Evolutionary conservation across 106 monocot genomes (phyloP), one percentile per base, ranked within the genome.

Genomic region (Agapanthus africanus): DNA sequence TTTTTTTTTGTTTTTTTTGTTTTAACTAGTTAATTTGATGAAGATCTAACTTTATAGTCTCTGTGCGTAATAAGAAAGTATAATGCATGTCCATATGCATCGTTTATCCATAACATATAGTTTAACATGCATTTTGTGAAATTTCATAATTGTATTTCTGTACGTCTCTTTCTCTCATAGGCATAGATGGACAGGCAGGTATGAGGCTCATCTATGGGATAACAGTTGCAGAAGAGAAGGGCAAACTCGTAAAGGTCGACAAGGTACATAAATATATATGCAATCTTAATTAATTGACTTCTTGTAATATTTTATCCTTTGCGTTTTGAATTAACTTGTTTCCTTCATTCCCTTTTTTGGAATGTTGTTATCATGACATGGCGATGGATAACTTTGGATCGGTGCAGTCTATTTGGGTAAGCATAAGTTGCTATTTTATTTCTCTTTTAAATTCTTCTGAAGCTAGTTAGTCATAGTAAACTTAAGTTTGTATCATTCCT

Each of bases 221-320:
- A 95, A 95, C 47, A 95, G 91, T 41, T 95, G 95, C 84, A 86
- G 88, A 71, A 91, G 91, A 77, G 95, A 95, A 74, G 95, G 95
- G 2, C 91, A 95, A 67, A 91, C 85, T 18, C 71, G 95, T 3
- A 95, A 95, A 78, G 95, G 95, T 30, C 77, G 95, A 68, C 95
- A 95, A 91, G 95, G 95, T 88, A 54, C 35, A n/a, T 54, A 4
- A 26, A 38, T 42, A 42, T 42, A 42, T 42, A 42, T 42, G 4
- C 2, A 47, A 47, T 47, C 13, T n/a, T n/a, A n/a, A n/a, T n/a
- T n/a, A n/a, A n/a, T n/a, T n/a, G n/a, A 10, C 11, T 25, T 10
- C 14, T 8, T 13, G 6, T 31, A 11, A 32, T 15, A 32, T 33
- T 61, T 61, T 61, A 35, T 61, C 33, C 33, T 10, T 61, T 16